Conservation (phyloP, 306 rosid genomes). For the Vigna trinervia region DNA sequence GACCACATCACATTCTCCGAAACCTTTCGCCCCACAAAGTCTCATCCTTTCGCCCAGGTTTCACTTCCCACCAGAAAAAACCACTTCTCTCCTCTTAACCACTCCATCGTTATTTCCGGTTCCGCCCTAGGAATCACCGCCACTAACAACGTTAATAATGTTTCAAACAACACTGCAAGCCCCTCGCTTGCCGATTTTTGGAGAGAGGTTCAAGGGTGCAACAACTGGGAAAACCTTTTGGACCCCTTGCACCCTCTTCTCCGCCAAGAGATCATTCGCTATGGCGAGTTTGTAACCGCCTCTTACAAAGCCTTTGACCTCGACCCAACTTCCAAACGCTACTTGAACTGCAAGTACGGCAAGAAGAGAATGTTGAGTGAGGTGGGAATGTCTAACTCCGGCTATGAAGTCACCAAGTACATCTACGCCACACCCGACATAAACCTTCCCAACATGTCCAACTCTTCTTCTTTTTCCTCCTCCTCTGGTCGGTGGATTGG, state of each 20-base stretch:
- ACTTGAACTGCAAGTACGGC: slow-evolving; percentile 82
- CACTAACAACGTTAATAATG: neutral
- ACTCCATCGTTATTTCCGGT: slow-evolving; percentile 42
- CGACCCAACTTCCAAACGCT: slow-evolving; percentile 72
- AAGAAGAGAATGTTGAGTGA: slow-evolving; percentile 67
- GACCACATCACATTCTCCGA: slow-evolving; percentile 56
- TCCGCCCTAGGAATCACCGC: slow-evolving; percentile 12
- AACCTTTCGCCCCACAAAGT: slow-evolving; percentile 37
- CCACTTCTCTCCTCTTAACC: slow-evolving; percentile 4
- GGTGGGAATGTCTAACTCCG: slow-evolving; percentile 68
- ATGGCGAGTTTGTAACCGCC: slow-evolving; percentile 74
- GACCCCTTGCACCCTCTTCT: slow-evolving; percentile 88
- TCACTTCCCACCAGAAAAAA: slow-evolving; percentile 46
- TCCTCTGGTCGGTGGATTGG: slow-evolving; percentile 86
- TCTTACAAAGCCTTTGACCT: slow-evolving; percentile 90
- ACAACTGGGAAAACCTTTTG: slow-evolving; percentile 79
- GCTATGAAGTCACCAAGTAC: slow-evolving; percentile 82
- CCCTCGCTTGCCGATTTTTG: slow-evolving; percentile 50
- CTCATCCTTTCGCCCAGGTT: slow-evolving; percentile 63
- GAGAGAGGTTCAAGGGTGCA: slow-evolving; percentile 81
- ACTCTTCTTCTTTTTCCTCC: slow-evolving; percentile 46
- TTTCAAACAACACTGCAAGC: neutral
- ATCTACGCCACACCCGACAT: slow-evolving; percentile 86
- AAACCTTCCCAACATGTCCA: slow-evolving; percentile 53
- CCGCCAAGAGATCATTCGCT: slow-evolving; percentile 73